These are phyloP conservation scores for Colletotrichum cuscutae DNA, from an alignment of 2,329 filamentous ascomycete genomes.

Conservation along the genomic window DNA sequence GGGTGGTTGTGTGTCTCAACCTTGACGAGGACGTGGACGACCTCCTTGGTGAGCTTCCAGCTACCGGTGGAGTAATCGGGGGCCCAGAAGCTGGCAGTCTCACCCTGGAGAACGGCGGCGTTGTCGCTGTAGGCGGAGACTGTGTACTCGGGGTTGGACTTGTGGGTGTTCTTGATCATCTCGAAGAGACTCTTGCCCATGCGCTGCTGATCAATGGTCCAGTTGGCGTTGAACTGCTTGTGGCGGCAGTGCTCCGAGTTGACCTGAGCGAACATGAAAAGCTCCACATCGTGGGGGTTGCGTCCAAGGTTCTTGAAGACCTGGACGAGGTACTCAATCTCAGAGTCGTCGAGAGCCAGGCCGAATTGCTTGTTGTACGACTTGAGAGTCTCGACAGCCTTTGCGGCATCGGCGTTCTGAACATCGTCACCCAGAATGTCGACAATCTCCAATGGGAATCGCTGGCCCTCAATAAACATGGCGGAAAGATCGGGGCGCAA, in stretches of 20 bases:
- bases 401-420: slow-evolving; percentile 42
- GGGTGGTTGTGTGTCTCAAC: slow-evolving; percentile 99
- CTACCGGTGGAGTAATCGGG: slow-evolving; percentile 87
- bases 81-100: slow-evolving; percentile 79
- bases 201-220: slow-evolving; percentile 88
- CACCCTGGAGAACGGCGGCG: slow-evolving; percentile 87
- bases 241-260: slow-evolving; percentile 92
- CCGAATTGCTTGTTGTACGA: slow-evolving; percentile 87
- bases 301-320: slow-evolving; percentile 56
- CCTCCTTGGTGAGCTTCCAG: slow-evolving; percentile 88
- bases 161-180: slow-evolving; percentile 97
- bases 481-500: slow-evolving; percentile 73
- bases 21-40: slow-evolving; percentile 89
- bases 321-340: slow-evolving; percentile 95
- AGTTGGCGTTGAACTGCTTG: slow-evolving; percentile 97
- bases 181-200: slow-evolving; percentile 87
- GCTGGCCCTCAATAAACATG: slow-evolving; percentile 80
- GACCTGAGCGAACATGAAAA: slow-evolving; percentile 99
- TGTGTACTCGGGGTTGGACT: slow-evolving; percentile 81
- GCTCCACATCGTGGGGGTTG: slow-evolving; percentile 86
- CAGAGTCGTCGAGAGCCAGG: slow-evolving; percentile 85
- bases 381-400: slow-evolving; percentile 74
- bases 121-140: slow-evolving; percentile 98
- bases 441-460: slow-evolving; percentile 76
- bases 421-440: slow-evolving; percentile 74